Conservation (phyloP, 1,284 basidiomycete genomes). For the Ganoderma sinense region DNA sequence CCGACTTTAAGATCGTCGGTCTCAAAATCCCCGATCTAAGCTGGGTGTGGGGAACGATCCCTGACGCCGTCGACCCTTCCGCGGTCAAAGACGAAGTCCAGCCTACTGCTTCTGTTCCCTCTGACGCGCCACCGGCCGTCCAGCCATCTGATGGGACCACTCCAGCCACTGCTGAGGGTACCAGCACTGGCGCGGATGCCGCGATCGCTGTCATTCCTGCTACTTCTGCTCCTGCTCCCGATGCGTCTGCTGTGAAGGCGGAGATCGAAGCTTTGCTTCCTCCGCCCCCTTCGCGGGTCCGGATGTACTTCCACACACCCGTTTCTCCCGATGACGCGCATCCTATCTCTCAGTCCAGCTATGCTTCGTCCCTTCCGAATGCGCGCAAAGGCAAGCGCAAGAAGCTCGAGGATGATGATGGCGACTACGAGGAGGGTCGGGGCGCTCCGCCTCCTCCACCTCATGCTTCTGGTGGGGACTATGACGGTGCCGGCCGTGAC, state of each 20-base stretch:
- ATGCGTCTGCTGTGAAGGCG: conserved; percentile 36
- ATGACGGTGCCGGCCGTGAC: conserved; percentile 58
- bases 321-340: conserved; percentile 80
- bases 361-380: conserved; percentile 56
- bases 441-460: conserved; percentile 68
- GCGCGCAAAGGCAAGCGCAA: conserved; percentile 82
- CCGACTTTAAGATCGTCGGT: conserved; percentile 95
- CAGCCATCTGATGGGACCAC: conserved; percentile 27
- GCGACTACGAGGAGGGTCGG: conserved; percentile 74
- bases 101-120: conserved; percentile 23
- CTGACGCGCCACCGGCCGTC: conserved; percentile 26
- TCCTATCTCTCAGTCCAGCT: conserved; percentile 61
- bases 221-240: conserved; percentile 19
- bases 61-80: conserved; percentile 30
- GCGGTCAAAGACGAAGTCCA: conserved; percentile 38
- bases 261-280: conserved; percentile 41
- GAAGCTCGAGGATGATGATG: conserved; percentile 85
- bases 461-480: conserved; percentile 45
- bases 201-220: conserved; percentile 18
- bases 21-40: conserved; percentile 78
- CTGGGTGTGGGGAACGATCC: conserved; percentile 76
- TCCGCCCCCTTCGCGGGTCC: conserved; percentile 77
- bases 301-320: conserved; percentile 88
- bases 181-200: conserved; percentile 24
- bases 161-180: conserved; percentile 30